phyloP scores from a whole-genome alignment of 2,329 filamentous ascomycete genomes.

The Colletotrichum caudatum region DNA sequence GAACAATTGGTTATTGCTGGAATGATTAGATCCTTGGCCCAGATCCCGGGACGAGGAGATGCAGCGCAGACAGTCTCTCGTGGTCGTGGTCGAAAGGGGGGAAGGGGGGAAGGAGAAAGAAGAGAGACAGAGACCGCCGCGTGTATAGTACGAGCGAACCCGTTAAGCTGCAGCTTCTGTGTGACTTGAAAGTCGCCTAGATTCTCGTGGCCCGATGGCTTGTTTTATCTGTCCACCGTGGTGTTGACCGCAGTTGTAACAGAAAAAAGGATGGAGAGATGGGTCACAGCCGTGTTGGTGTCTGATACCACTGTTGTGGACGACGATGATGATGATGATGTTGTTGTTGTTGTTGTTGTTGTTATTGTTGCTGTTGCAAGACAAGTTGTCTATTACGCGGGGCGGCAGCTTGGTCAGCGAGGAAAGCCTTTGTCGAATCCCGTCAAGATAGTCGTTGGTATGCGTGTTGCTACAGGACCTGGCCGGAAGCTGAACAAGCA shows the following conservation, averaged over 20 bases:
- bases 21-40: slow-evolving; percentile 11
- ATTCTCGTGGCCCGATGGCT: slow-evolving; percentile 24
- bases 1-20: slow-evolving; percentile 10
- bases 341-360: neutral
- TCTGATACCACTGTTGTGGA: slow-evolving; percentile 3
- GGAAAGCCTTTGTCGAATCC: neutral
- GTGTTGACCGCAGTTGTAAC: slow-evolving; percentile 23
- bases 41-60: neutral
- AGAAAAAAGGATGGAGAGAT: neutral
- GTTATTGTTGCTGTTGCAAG: neutral
- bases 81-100: neutral
- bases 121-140: too few relatives aligned
- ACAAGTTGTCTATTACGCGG: slow-evolving; percentile 27
- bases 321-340: neutral
- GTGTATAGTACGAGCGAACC: slow-evolving; percentile 7
- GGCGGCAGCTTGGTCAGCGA: slow-evolving; percentile 34
- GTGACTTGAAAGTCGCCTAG: slow-evolving; percentile 29
- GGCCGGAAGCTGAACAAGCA: slow-evolving; percentile 14
- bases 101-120: neutral
- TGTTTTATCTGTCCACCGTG: slow-evolving; percentile 24
- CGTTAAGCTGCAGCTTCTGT: slow-evolving; percentile 32
- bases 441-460: slow-evolving; percentile 16
- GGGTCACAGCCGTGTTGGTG: slow-evolving; percentile 13
- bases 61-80: neutral
- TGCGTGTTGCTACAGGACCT: slow-evolving; percentile 1